Base-by-base conservation (phyloP, 2,329 filamentous ascomycete species). In the Clonostachys byssicola region DNA sequence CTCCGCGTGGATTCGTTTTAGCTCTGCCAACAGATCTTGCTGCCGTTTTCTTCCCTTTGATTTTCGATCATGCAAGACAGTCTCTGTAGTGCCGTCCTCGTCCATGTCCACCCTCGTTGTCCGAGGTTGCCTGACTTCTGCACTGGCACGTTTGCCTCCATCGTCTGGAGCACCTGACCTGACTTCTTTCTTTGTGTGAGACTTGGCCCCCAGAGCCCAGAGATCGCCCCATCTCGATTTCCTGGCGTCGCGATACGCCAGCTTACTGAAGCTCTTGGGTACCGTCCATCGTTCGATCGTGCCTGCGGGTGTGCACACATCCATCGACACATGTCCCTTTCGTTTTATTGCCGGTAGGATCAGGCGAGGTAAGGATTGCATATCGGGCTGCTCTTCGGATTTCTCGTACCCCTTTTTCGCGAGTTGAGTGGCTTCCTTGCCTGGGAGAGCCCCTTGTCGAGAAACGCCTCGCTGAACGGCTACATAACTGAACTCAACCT, bases 161-260 rank as follows among this genome's bases (percentile, higher is more conserved):
- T 62, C 62, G 58, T 34, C 61, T 61, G 46, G 66, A 68, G 51
- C 61, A 45, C 88, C 88, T 4, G 87, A 66, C 8, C 83, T 79
- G 40, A 88, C 69, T 13, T 71, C 73, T 42, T 88, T 73, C 3
- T 67, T 60, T 5, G 87, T 78, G 12, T 90, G 78, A 0, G 90
- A 95, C 75, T 97, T 97, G 18, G 92, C 92, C 0, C 94, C 94
- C 1, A 97, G 74, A 1, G 92, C 91, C 94, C 94, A 99, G 10
- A 97, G 74, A 63, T 97, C 94, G 38, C 94, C 94, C 94, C 92
- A 97, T 46, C 72, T 72, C 1, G 86, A 80, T 70, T 99, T 99
- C 51, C 94, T 83, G 35, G 94, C 94, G 62, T 97, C 94, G 57
- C 88, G 89, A 70, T 92, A 97, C 1, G 91, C 91, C 57, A 87